phyloP scores from a whole-genome alignment of 768 basidiomycete genomes.

The Suillus ampliporus region DNA sequence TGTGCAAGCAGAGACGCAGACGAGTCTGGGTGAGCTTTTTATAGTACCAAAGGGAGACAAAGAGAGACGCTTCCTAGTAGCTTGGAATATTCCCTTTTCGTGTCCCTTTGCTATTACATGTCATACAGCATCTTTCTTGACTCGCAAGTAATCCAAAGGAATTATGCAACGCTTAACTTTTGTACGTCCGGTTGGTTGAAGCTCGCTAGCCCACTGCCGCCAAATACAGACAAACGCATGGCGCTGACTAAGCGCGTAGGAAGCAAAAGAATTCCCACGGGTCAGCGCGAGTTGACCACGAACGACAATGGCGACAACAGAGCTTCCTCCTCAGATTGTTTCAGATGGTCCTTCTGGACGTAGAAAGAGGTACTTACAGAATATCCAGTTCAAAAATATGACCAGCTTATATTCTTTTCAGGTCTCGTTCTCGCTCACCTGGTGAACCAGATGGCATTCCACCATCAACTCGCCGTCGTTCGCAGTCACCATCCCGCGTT shows the following conservation, averaged over 20 bases:
- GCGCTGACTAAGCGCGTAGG: not conserved
- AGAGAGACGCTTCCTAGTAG: no score
- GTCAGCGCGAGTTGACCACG: not conserved
- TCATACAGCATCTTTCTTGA: no score
- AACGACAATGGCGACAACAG: conserved; percentile 48
- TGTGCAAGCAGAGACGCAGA: no score
- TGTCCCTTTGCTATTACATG: no score
- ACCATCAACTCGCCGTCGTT: conserved; percentile 47
- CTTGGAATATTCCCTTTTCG: no score
- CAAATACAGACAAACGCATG: no score
- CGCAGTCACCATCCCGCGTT: conserved; percentile 38
- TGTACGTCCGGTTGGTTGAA: no score
- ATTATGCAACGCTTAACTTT: no score
- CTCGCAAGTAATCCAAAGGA: no score
- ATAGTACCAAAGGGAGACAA: no score
- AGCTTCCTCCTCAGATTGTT: conserved; percentile 34
- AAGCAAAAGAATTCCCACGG: conserved; percentile 2
- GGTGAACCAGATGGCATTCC: conserved; percentile 40
- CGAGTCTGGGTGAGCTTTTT: no score
- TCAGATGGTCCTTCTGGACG: conserved; percentile 47
- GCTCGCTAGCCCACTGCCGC: no score
- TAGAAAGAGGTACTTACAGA: conserved; percentile 45
- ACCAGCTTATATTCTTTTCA: conserved; percentile 25
- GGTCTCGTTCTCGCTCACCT: conserved; percentile 56
- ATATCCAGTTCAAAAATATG: not conserved